A percentile compares a stretch with the other conserved stretches of the same genome.
These are phyloP conservation scores for Gigaspora rosea DNA, from an alignment of 192 early-diverging fungal species.

Conservation along the genomic window DNA sequence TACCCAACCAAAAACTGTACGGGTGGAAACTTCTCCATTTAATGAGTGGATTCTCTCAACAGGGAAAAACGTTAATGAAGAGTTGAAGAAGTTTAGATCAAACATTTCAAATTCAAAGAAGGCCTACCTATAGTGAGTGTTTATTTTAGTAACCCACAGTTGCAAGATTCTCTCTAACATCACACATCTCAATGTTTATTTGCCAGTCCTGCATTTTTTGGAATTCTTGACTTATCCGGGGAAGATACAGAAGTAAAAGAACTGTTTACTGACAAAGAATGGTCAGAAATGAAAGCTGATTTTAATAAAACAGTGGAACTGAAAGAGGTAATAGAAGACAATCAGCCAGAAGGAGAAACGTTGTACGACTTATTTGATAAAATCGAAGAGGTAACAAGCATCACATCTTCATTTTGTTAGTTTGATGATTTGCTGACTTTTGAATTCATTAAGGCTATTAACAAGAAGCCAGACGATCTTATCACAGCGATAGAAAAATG, in stretches of 20 bases:
- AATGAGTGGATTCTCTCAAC: constrained; percentile 20
- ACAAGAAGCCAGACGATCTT: constrained; percentile 13
- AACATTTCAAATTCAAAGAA: constrained; percentile 4
- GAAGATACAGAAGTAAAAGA: constrained; percentile 18
- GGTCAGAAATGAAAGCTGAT: constrained; percentile 13
- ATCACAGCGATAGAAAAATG: constrained; percentile 28
- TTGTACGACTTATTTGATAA: constrained; percentile 24
- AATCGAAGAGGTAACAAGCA: constrained; percentile 18
- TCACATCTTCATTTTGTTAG: constrained; percentile 4
- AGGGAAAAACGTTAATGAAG: constrained; percentile 16
- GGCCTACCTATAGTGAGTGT: neutral
- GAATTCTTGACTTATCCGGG: constrained; percentile 19
- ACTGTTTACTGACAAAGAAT: constrained; percentile 24
- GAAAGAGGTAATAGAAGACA: constrained; percentile 7
- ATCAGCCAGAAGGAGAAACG: constrained; percentile 2
- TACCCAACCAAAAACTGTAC: neutral
- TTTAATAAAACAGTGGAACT: constrained; percentile 19
- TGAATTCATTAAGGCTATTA: constrained; percentile 14
- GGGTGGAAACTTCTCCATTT: neutral
- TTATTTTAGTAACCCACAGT: neutral
- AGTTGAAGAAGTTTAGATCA: constrained; percentile 10
- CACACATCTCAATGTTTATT: constrained; percentile 12
- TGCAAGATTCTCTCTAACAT: neutral
- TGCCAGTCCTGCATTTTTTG: constrained; percentile 22
- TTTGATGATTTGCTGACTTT: constrained; percentile 9